A percentile compares a stretch with the other conserved stretches of the same genome.
phyloP scores from a whole-genome alignment of 2,329 filamentous ascomycete species.

The Zymoseptoria tritici region DNA sequence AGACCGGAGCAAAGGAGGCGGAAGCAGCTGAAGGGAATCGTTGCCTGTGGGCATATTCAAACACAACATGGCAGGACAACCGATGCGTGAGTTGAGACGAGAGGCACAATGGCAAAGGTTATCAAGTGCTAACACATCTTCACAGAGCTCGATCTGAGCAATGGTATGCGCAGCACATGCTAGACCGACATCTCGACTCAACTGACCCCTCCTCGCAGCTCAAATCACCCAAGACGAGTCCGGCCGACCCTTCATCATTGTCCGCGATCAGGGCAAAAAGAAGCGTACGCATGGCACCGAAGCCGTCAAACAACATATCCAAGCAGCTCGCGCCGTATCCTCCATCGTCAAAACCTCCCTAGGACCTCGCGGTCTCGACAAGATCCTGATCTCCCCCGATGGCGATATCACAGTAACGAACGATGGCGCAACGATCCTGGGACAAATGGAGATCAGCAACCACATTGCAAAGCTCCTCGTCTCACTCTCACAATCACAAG shows the following conservation, averaged over 20 bases:
- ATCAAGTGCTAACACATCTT: constrained; percentile 22
- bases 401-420: constrained; percentile 99
- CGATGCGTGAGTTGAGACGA: constrained; percentile 47
- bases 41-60: background rate
- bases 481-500: constrained; percentile 95
- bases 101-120: constrained; percentile 48
- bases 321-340: constrained; percentile 89
- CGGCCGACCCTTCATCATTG: constrained; percentile 94
- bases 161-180: constrained; percentile 51
- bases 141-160: constrained; percentile 72
- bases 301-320: constrained; percentile 95
- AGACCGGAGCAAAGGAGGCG: background rate
- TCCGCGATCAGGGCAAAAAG: constrained; percentile 97
- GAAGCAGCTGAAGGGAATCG: background rate
- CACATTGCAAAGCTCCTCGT: constrained; percentile 96
- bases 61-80: constrained; percentile 43
- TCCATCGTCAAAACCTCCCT: constrained; percentile 97
- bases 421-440: constrained; percentile 93
- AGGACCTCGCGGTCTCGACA: constrained; percentile 91
- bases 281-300: constrained; percentile 94
- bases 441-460: constrained; percentile 97
- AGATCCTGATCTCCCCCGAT: constrained; percentile 97
- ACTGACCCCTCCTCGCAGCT: constrained; percentile 37
- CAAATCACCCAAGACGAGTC: constrained; percentile 93
- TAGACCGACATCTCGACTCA: background rate